These are phyloP conservation scores for Irpex sp. DNA, from an alignment of 1,284 basidiomycete genomes.

Conservation along the genomic window DNA sequence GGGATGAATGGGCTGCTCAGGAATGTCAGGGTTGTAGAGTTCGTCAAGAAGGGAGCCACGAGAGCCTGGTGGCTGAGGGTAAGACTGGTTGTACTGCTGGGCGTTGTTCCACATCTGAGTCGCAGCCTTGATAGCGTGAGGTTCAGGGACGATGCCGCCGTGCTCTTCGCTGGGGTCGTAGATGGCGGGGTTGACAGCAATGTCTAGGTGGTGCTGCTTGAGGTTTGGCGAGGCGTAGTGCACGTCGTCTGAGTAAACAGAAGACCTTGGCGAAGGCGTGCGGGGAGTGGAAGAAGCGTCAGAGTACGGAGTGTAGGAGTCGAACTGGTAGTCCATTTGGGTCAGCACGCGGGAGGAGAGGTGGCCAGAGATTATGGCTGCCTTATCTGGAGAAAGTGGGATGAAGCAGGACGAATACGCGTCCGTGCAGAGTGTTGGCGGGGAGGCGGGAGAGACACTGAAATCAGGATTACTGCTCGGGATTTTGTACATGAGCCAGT, in stretches of 20 bases:
- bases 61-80: conserved; percentile 33
- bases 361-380: not conserved
- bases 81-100: conserved; percentile 26
- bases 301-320: conserved; percentile 59
- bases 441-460: conserved; percentile 10
- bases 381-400: not conserved
- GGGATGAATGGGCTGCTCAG: conserved; percentile 38
- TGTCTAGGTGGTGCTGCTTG: conserved; percentile 33
- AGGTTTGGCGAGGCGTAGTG: conserved; percentile 33
- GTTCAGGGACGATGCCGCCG: conserved; percentile 32
- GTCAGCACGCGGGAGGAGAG: not conserved
- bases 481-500: conserved; percentile 14
- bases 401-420: conserved; percentile 12
- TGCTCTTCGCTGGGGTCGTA: conserved; percentile 44
- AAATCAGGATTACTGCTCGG: conserved; percentile 3
- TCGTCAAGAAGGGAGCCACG: conserved; percentile 62
- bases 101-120: conserved; percentile 26
- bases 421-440: conserved; percentile 7
- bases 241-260: conserved; percentile 37
- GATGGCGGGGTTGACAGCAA: conserved; percentile 48
- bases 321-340: conserved; percentile 59
- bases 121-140: conserved; percentile 32
- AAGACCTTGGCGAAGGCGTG: conserved; percentile 59
- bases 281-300: conserved; percentile 59
- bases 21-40: conserved; percentile 47